Conservation (phyloP, 306 rosid species). For the Senna siamea region DNA sequence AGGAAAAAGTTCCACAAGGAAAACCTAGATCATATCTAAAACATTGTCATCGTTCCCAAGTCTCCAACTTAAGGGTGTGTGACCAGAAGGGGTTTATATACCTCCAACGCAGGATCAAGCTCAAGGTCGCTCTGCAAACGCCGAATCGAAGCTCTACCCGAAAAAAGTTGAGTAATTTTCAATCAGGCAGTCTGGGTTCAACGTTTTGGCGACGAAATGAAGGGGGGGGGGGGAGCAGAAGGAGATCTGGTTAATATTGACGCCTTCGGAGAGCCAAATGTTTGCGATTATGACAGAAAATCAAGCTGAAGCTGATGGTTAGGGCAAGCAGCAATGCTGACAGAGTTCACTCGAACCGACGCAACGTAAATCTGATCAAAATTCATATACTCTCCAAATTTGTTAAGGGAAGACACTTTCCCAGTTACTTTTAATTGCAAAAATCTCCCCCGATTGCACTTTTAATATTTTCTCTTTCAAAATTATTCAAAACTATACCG, state of each 20-base stretch:
- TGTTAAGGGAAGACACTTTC: neutral
- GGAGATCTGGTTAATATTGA: too few species aligned
- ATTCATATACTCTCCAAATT: neutral
- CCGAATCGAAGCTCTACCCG: neutral
- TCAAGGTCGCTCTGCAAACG: neutral
- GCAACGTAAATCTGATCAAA: neutral
- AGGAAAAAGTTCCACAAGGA: too few species aligned
- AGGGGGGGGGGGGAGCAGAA: too few species aligned
- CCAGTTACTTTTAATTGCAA: too few species aligned
- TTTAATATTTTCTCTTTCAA: too few species aligned
- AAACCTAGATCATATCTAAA: neutral
- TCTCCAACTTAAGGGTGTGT: neutral
- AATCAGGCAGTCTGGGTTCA: too few species aligned
- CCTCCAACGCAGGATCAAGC: neutral
- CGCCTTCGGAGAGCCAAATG: neutral
- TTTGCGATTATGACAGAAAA: neutral
- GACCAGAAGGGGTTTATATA: neutral
- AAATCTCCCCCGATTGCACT: too few species aligned
- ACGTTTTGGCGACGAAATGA: neutral
- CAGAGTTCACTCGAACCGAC: neutral
- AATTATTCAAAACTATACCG: too few species aligned
- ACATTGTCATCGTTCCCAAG: neutral
- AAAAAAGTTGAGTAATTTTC: neutral
- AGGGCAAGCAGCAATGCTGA: neutral
- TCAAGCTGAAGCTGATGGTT: neutral